A percentile compares a stretch with the other conserved stretches of the same genome.
Conservation (phyloP, 176 grass and related monocot genomes). For the Triticum turgidum region DNA sequence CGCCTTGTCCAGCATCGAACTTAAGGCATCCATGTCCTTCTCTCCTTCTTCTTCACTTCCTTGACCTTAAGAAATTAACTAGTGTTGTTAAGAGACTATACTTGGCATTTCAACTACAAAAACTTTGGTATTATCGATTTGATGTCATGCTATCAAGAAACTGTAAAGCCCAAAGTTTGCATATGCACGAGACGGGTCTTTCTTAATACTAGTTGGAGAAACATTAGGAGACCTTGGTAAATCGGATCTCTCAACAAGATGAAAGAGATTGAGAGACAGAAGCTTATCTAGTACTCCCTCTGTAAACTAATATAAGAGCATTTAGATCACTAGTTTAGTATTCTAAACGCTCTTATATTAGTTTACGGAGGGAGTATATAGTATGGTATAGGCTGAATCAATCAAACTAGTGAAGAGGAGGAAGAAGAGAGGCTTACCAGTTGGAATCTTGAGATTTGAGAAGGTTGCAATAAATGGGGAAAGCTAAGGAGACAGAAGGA, state of each 20-base stretch:
- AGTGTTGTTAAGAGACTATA: background rate
- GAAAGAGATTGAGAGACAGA: background rate
- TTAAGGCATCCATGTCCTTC: constrained; percentile 45
- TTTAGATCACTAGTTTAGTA: too few relatives aligned
- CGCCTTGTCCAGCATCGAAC: constrained; percentile 11
- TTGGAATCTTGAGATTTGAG: constrained; percentile 4
- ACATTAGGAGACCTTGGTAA: background rate
- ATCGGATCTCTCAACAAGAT: background rate
- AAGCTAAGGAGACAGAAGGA: background rate
- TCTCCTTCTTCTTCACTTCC: constrained; percentile 20
- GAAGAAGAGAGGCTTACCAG: constrained; percentile 26
- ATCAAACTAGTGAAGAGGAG: background rate
- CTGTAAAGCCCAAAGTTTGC: background rate
- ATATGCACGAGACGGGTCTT: background rate
- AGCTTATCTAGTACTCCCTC: background rate
- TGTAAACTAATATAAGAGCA: too few relatives aligned
- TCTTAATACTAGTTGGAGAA: background rate
- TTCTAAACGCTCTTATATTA: too few relatives aligned
- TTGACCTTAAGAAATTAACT: constrained; percentile 8
- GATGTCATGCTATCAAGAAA: background rate
- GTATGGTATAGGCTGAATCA: background rate
- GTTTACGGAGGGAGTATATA: too few relatives aligned
- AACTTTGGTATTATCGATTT: background rate
- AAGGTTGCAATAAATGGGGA: constrained; percentile 18
- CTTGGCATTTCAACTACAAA: background rate